Percentiles rank a stretch among this genome's conserved stretches.
Conservation (phyloP, 495 filamentous ascomycete genomes). For the Xylaria telfairii region DNA sequence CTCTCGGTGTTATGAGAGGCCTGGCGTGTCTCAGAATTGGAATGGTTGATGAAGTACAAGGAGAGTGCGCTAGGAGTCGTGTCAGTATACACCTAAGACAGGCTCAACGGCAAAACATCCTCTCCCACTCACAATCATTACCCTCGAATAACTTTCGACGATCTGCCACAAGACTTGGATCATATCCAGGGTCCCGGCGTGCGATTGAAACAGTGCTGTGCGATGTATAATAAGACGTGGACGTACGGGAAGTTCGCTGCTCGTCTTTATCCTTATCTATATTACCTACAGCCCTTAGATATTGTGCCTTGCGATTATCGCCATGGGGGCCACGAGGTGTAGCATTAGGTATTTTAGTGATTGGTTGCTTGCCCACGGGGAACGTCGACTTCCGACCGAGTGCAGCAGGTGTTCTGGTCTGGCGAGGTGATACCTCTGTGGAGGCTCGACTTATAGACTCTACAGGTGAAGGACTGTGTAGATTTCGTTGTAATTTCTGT, state of each 20-base stretch:
- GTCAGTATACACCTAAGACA: constrained; percentile 19
- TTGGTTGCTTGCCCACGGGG: neutral
- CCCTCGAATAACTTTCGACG: constrained; percentile 44
- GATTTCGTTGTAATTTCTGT: neutral
- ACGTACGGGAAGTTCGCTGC: neutral
- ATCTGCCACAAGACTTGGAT: constrained; percentile 39
- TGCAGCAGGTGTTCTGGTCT: neutral
- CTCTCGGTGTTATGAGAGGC: neutral
- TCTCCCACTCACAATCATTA: constrained; percentile 32
- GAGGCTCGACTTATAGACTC: constrained; percentile 5
- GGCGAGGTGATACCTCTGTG: constrained; percentile 3
- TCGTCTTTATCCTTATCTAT: constrained; percentile 7
- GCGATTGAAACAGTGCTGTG: constrained; percentile 23
- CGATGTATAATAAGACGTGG: constrained; percentile 17
- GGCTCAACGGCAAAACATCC: neutral
- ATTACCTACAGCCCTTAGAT: neutral
- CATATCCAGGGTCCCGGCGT: constrained; percentile 30
- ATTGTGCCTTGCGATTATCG: neutral
- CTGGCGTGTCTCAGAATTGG: constrained; percentile 15
- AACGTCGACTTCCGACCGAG: neutral
- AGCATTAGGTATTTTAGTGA: neutral
- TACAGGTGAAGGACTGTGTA: constrained; percentile 9
- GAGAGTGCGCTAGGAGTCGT: constrained; percentile 29
- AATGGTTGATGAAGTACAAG: constrained; percentile 18
- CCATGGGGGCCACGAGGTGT: neutral